A percentile compares a stretch with the other conserved stretches of the same genome.
Conservation (phyloP, 73 alveolate genomes). For the Paramecium tetraurelia region DNA sequence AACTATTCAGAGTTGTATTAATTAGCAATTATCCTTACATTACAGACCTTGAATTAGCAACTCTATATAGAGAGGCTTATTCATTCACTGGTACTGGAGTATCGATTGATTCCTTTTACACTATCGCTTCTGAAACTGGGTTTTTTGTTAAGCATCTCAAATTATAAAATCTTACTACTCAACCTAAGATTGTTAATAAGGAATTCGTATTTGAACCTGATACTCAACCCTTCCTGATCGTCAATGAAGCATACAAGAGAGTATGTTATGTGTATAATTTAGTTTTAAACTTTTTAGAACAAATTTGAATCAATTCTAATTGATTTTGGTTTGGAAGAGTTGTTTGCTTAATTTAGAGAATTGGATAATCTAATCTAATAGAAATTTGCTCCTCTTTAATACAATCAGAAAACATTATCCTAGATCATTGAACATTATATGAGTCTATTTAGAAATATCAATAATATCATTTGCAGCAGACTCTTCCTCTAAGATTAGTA, state of each 20-base stretch:
- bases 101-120: slow-evolving; percentile 27
- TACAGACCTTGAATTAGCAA: slow-evolving; percentile 32
- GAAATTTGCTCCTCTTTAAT: not conserved
- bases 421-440: not conserved
- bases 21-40: slow-evolving; percentile 8
- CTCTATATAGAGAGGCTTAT: not conserved
- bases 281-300: not conserved
- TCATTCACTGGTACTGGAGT: slow-evolving; percentile 44
- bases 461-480: not conserved
- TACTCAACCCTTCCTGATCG: not conserved
- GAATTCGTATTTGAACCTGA: slow-evolving; percentile 4
- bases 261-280: not conserved
- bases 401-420: too few species aligned
- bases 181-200: not conserved
- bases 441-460: slow-evolving; percentile 7
- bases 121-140: not conserved
- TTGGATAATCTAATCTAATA: not conserved
- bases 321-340: not conserved
- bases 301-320: not conserved
- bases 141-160: not conserved
- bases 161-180: not conserved
- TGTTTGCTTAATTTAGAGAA: not conserved
- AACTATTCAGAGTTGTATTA: not conserved
- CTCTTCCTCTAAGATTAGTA: not conserved
- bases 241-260: slow-evolving; percentile 3